Base-by-base conservation (phyloP, 75 land plant genomes). In the Sequoia sempervirens region DNA sequence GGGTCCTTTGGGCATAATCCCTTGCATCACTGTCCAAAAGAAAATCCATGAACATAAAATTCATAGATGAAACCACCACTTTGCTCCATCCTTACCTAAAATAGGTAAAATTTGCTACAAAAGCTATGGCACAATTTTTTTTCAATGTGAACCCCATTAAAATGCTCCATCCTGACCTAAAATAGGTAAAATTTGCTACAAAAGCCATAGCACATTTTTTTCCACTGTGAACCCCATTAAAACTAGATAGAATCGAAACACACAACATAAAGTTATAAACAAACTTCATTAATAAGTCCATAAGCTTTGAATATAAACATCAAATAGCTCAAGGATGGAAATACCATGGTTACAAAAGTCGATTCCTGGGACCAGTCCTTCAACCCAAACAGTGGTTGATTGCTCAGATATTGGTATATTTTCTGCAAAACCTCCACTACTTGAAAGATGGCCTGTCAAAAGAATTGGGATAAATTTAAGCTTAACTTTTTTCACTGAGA, bases 271-370 rank as follows among this genome's bases (percentile, higher is more conserved):
- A 45, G 9, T 47, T 52, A 13, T 3, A n/a, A 11, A 5, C 8
- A 50, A 81, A 78, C 10, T 41, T 80, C 38, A 47, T 23, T 6
- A 81, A 70, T 28, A 70, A 41, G 50, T 45, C 38, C 5, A 75
- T 80, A 75, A 37, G 30, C 28, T 26, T 45, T 50, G 45, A 30
- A 73, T 43, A 68, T 83, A 76, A 74, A 53, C 13, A 17, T 52
- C 1, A 26, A 86, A 58, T 36, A 53, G 32, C 32, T 40, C 58
- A 56, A 79, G 37, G 45, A 73, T 53, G 58, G 50, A 37, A 83
- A 38, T 92, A 97, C 99, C 91, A 92, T 97, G 99, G 84, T 97
- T 97, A 89, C 99, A 97, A 82, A 97, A 97, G 83, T 97, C 99
- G 81, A 97, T 96, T 54, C 96, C 99, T 76, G 98, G 99, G 30